Conservation (phyloP, 2,329 filamentous ascomycete species). For the Pseudopithomyces maydicus region DNA sequence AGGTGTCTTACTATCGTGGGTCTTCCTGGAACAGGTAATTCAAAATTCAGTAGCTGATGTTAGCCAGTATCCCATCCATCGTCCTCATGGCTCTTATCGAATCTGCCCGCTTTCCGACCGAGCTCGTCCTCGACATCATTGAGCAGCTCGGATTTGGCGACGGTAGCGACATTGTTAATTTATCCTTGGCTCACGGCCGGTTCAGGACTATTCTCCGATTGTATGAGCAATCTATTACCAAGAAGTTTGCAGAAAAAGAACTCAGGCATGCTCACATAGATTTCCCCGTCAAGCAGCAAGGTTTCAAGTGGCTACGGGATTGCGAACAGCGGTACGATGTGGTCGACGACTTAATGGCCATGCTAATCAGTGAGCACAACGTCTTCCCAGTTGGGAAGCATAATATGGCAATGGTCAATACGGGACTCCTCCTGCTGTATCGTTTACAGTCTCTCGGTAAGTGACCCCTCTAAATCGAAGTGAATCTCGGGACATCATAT, state of each 20-base stretch:
- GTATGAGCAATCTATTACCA: constrained; percentile 34
- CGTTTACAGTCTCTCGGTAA: constrained; percentile 24
- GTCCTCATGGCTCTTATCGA: constrained; percentile 14
- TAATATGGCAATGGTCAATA: constrained; percentile 32
- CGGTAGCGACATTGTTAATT: constrained; percentile 22
- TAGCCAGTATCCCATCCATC: neutral
- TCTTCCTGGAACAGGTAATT: no score
- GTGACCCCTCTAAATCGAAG: neutral
- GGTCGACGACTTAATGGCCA: constrained; percentile 38
- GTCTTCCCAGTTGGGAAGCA: constrained; percentile 28
- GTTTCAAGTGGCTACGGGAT: constrained; percentile 29
- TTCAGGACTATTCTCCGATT: constrained; percentile 22
- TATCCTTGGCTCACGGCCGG: constrained; percentile 24
- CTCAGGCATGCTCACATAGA: constrained; percentile 34
- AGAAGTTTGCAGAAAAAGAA: constrained; percentile 27
- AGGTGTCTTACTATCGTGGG: no score
- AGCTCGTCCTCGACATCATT: constrained; percentile 33
- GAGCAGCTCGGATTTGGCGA: constrained; percentile 31
- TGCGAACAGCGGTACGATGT: constrained; percentile 37
- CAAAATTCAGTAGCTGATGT: no score
- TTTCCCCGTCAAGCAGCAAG: constrained; percentile 22
- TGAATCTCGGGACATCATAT: no score
- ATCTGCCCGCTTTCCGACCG: constrained; percentile 25
- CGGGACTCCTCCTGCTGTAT: constrained; percentile 35
- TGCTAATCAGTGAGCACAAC: constrained; percentile 31